These are phyloP conservation scores for Euphorbia corollata DNA, from an alignment of 441 rosid genomes.

Conservation along the genomic window DNA sequence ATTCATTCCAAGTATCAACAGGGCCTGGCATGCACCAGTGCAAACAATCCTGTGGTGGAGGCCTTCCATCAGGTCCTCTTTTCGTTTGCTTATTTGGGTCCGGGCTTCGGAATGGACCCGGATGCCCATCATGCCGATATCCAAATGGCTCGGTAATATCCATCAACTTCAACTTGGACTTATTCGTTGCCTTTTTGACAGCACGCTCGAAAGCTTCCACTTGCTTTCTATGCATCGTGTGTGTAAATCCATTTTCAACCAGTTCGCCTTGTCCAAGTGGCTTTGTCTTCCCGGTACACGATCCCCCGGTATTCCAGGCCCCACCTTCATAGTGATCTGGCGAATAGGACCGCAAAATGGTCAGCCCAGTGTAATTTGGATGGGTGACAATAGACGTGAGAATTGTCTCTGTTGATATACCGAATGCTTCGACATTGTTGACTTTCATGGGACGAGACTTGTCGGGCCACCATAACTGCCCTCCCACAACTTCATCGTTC, in stretches of 20 bases:
- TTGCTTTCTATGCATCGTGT: constrained; percentile 75
- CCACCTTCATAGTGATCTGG: constrained; percentile 97
- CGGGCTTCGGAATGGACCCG: constrained; percentile 78
- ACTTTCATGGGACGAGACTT: constrained; percentile 60
- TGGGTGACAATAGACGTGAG: constrained; percentile 52
- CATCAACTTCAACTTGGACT: constrained; percentile 62
- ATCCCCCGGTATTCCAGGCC: constrained; percentile 95
- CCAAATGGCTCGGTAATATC: constrained; percentile 75
- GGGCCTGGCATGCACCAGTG: constrained; percentile 99
- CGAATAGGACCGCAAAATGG: constrained; percentile 72
- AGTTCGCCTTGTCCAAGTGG: constrained; percentile 54
- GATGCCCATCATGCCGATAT: constrained; percentile 93
- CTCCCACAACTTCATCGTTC: constrained; percentile 80
- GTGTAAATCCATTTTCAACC: constrained; percentile 76
- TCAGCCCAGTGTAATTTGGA: constrained; percentile 69
- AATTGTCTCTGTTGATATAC: constrained; percentile 74
- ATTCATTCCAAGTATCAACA: constrained; percentile 84
- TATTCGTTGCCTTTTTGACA: constrained; percentile 31
- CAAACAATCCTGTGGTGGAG: constrained; percentile 91
- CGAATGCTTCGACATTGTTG: constrained; percentile 73
- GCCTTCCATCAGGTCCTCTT: constrained; percentile 71
- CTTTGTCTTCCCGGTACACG: constrained; percentile 78
- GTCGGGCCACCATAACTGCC: constrained; percentile 89
- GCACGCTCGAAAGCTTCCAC: constrained; percentile 51
- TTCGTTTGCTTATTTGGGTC: constrained; percentile 76